Evolutionary conservation across 148 eudicot genomes (phyloP), one percentile per base, ranked within the genome.

Genomic region (Polygonum aviculare): DNA sequence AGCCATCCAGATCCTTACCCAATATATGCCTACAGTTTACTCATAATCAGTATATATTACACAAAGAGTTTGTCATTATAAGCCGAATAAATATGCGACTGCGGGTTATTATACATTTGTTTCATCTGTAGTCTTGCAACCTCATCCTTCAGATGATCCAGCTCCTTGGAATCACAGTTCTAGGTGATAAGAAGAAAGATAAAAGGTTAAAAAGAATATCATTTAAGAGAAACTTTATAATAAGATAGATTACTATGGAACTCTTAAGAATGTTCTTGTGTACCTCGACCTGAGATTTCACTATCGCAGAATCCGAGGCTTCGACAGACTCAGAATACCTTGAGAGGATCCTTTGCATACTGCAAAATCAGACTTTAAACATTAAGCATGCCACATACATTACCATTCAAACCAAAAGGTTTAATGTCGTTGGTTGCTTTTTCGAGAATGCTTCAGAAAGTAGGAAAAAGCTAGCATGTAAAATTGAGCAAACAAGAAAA

Each of bases 1-100:
- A 41, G 70, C 89, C 90, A 15, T 78, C 74, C 72, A 90, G 83
- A 73, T 90, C 94, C 79, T 87, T 87, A 48, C 94, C 98, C 86
- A 87, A 75, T 22, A 93, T 73, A 73, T 79, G 87, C 90, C 97
- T 91, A 84, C 72, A 78, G 8, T 31, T 81, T 26, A n/a, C 75
- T 22, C 31, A 45, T 49, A 40, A 15, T 69, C n/a, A 73, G 75
- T 21, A 72, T 15, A 45, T 10, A 26, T 40, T 18, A 45, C 26
- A 39, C 15, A 26, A 44, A 9, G 33, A 40, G 50, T 41, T 21
- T n/a, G 26, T 71, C 11, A 21, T 71, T 31, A 7, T 44, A 19
- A 7, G 65, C 15, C 48, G 12, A 52, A 21, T 36, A 52, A 49
- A 35, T 60, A 60, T 8, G 33, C 47, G 41, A 69, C 36, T 15